Percentiles rank a stretch among this genome's conserved stretches.
phyloP scores from a whole-genome alignment of 768 basidiomycete species.

The Wakefieldia striispora region DNA sequence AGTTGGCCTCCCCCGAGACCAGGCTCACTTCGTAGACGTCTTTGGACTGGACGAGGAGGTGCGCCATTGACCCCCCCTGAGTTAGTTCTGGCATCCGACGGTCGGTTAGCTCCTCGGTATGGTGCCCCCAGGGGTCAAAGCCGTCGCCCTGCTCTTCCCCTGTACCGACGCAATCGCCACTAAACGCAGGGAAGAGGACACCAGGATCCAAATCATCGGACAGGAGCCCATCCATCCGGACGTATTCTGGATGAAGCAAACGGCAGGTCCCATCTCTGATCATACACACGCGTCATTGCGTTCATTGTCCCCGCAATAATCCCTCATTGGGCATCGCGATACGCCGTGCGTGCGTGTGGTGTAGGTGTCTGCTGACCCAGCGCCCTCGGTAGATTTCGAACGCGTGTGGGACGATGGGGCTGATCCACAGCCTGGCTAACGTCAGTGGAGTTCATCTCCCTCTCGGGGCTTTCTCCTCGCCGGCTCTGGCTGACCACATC shows the following conservation, averaged over 20 bases:
- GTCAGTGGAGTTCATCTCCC: conserved; percentile 40
- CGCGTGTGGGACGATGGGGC: conserved; percentile 86
- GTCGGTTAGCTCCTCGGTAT: conserved; percentile 57
- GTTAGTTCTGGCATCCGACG: too few relatives aligned
- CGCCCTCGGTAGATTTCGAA: conserved; percentile 54
- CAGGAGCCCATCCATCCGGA: conserved; percentile 55
- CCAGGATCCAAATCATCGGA: conserved; percentile 44
- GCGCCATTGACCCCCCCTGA: conserved; percentile 1
- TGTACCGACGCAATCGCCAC: conserved; percentile 49
- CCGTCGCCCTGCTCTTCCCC: conserved; percentile 86
- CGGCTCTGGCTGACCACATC: background rate
- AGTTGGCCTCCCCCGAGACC: conserved; percentile 55
- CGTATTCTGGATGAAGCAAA: conserved; percentile 89
- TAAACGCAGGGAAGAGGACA: conserved; percentile 60
- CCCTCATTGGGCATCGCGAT: too few relatives aligned
- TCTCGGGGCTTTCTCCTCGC: conserved; percentile 1
- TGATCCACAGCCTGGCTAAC: conserved; percentile 82
- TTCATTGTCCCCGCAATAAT: background rate
- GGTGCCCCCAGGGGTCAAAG: conserved; percentile 74
- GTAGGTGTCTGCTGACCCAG: background rate
- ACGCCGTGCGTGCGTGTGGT: too few relatives aligned
- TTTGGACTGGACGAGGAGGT: conserved; percentile 73
- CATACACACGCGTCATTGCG: too few relatives aligned
- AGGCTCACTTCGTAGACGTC: conserved; percentile 62
- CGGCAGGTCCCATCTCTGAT: conserved; percentile 33